phyloP scores from a whole-genome alignment of 2,329 filamentous ascomycete species.

The Myriangium duriaei region DNA sequence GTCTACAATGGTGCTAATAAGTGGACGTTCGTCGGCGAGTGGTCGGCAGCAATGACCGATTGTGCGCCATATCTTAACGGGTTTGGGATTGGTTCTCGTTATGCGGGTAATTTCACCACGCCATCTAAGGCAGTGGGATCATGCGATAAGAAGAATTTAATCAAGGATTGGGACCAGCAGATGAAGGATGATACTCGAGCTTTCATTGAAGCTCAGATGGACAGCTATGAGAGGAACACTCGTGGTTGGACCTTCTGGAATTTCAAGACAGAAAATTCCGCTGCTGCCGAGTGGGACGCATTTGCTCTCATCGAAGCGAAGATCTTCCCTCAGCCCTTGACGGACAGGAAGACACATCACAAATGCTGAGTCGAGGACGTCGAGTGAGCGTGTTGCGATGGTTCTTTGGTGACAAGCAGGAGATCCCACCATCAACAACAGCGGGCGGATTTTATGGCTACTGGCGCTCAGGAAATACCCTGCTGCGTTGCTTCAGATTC shows the following conservation, averaged over 20 bases:
- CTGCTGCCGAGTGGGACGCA: constrained; percentile 40
- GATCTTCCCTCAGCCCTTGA: constrained; percentile 37
- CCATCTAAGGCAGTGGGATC: constrained; percentile 38
- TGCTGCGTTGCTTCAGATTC: too few relatives aligned
- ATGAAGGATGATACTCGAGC: constrained; percentile 35
- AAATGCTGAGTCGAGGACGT: constrained; percentile 4
- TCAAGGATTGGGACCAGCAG: constrained; percentile 34
- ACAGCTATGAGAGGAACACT: constrained; percentile 37
- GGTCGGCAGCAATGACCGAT: constrained; percentile 55
- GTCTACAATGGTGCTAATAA: constrained; percentile 45
- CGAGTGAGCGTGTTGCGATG: too few relatives aligned
- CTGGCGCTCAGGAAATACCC: too few relatives aligned
- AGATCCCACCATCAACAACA: too few relatives aligned
- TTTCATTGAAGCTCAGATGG: constrained; percentile 44
- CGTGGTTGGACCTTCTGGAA: constrained; percentile 46
- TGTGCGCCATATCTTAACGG: constrained; percentile 41
- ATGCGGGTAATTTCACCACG: constrained; percentile 42
- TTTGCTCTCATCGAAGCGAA: constrained; percentile 37
- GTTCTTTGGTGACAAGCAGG: too few relatives aligned
- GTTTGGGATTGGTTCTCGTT: constrained; percentile 46
- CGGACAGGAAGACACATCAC: constrained; percentile 8
- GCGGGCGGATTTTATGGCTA: too few relatives aligned
- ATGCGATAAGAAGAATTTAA: constrained; percentile 40
- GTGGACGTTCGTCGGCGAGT: constrained; percentile 56
- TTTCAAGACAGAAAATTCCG: constrained; percentile 42